Conservation (phyloP, 1,284 basidiomycete genomes). For the Gymnopus androsaceus region DNA sequence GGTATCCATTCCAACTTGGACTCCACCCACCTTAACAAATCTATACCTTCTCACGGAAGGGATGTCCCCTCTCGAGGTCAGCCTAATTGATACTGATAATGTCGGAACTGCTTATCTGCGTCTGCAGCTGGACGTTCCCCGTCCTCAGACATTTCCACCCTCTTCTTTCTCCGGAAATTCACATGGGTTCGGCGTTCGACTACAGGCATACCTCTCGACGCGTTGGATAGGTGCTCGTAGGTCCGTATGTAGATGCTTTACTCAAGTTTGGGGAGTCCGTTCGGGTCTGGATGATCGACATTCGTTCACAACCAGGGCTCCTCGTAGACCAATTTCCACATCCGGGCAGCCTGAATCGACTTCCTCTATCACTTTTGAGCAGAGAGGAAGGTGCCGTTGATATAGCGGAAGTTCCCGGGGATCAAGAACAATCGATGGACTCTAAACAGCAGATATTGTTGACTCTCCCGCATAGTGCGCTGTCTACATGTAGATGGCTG, state of each 20-base stretch:
- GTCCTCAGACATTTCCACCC: neutral
- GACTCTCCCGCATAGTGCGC: slow-evolving; percentile 57
- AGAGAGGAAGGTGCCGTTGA: neutral
- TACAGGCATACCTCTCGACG: neutral
- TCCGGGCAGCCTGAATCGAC: no score
- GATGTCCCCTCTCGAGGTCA: neutral
- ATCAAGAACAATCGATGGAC: slow-evolving; percentile 22
- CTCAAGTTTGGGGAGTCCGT: slow-evolving; percentile 1
- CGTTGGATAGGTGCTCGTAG: neutral
- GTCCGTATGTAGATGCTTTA: neutral
- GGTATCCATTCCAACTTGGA: neutral
- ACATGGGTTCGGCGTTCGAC: neutral
- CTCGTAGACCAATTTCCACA: neutral
- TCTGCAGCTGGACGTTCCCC: neutral
- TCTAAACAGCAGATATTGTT: neutral
- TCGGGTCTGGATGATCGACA: neutral
- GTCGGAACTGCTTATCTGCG: neutral
- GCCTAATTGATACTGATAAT: neutral
- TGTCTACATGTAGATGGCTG: slow-evolving; percentile 65
- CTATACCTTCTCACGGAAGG: neutral
- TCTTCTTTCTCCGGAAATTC: neutral
- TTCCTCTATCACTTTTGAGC: neutral
- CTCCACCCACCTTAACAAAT: neutral
- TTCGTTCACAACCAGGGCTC: neutral
- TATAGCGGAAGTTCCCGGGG: neutral